These are phyloP conservation scores for Psilocybe mexicana DNA, from an alignment of 1,284 basidiomycete genomes.

Conservation along the genomic window DNA sequence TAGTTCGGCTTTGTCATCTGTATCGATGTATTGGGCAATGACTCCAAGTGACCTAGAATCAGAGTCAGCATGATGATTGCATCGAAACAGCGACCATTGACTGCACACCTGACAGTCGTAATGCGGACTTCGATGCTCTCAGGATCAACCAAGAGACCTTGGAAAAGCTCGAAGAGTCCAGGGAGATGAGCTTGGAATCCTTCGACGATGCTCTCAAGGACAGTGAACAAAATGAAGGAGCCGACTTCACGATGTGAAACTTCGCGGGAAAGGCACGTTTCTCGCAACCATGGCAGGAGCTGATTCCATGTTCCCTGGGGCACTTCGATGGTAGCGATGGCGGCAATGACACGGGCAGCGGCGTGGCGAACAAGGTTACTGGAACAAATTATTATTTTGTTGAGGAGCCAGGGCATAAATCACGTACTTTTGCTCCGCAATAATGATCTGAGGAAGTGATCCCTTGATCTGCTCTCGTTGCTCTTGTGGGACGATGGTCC, in stretches of 20 bases:
- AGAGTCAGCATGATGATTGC: constrained; percentile 10
- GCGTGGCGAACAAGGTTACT: constrained; percentile 87
- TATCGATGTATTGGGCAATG: constrained; percentile 91
- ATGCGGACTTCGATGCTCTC: constrained; percentile 92
- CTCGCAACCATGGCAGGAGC: constrained; percentile 87
- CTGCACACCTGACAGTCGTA: constrained; percentile 78
- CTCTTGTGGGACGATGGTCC: constrained; percentile 73
- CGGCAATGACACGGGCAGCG: constrained; percentile 89
- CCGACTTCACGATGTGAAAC: constrained; percentile 88
- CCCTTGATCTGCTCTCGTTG: constrained; percentile 86
- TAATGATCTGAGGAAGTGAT: constrained; percentile 79
- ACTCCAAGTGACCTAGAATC: constrained; percentile 79
- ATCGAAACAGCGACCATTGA: not conserved
- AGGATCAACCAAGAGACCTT: constrained; percentile 78
- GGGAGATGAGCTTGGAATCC: constrained; percentile 80
- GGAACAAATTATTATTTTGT: constrained; percentile 9
- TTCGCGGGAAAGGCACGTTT: constrained; percentile 71
- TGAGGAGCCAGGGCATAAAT: constrained; percentile 13
- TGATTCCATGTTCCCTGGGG: constrained; percentile 82
- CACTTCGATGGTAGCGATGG: constrained; percentile 91
- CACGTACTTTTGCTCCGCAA: constrained; percentile 78
- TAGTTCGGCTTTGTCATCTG: constrained; percentile 86
- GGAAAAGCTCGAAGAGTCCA: constrained; percentile 84
- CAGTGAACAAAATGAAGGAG: constrained; percentile 88
- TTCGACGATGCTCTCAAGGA: constrained; percentile 92